phyloP scores from a whole-genome alignment of 2,329 filamentous ascomycete genomes.

The Juglanconis oblonga region DNA sequence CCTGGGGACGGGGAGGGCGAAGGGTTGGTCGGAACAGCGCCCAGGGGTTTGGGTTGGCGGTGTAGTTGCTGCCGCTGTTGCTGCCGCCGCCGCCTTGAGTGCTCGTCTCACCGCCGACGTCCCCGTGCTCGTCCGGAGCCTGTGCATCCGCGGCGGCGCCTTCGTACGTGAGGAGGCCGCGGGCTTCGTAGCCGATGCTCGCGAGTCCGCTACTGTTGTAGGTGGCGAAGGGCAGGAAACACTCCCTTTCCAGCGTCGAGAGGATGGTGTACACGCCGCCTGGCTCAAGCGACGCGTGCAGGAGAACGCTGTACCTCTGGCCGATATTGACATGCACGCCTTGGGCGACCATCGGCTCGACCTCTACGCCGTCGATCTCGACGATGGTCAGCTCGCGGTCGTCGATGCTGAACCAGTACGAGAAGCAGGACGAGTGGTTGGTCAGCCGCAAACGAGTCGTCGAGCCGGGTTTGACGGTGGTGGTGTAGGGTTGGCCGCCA shows the following conservation, averaged over 20 bases:
- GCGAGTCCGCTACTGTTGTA: constrained; percentile 29
- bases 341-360: constrained; percentile 29
- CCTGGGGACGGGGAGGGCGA: constrained; percentile 31
- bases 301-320: constrained; percentile 36
- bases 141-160: not conserved
- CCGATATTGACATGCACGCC: constrained; percentile 38
- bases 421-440: constrained; percentile 36
- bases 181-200: constrained; percentile 25
- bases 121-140: not conserved
- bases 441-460: constrained; percentile 35
- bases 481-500: constrained; percentile 30
- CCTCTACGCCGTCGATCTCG: constrained; percentile 39
- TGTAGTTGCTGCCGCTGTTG: not conserved
- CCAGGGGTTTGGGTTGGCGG: constrained; percentile 17
- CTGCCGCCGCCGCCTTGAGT: not conserved
- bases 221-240: constrained; percentile 33
- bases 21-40: constrained; percentile 34
- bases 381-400: constrained; percentile 35
- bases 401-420: constrained; percentile 38
- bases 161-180: constrained; percentile 30
- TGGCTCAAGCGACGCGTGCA: constrained; percentile 28
- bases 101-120: no score
- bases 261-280: constrained; percentile 34
- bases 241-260: constrained; percentile 32
- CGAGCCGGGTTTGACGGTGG: constrained; percentile 27